Percentiles rank a stretch among this genome's conserved stretches.
Conservation (phyloP, 768 basidiomycete genomes). For the Russula lepida region DNA sequence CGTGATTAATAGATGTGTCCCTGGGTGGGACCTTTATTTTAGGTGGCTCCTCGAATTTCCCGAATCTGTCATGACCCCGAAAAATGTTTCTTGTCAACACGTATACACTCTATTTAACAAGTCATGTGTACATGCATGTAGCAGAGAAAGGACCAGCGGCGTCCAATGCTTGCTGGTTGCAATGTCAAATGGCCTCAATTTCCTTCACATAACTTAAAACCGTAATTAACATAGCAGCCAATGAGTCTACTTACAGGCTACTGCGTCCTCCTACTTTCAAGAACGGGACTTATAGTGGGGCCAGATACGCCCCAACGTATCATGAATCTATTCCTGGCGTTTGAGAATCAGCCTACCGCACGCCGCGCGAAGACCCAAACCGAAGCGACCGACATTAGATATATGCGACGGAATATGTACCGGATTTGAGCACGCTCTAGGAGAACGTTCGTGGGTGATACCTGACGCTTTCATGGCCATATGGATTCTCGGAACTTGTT, state of each 20-base stretch:
- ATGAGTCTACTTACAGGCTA: not conserved
- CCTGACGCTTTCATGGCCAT: no score
- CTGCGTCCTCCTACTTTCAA: not conserved
- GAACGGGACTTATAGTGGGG: not conserved
- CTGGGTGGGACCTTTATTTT: not conserved
- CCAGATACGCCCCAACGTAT: no score
- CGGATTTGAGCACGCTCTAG: no score
- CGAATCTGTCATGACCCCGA: not conserved
- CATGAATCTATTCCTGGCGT: no score
- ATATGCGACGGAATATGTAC: no score
- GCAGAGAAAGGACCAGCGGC: not conserved
- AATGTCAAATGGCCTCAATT: not conserved
- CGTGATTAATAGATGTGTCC: conserved; percentile 8
- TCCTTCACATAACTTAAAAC: no score
- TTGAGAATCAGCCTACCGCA: no score
- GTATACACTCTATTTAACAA: not conserved
- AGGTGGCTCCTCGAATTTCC: conserved; percentile 1
- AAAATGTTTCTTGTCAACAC: not conserved
- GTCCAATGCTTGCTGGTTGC: not conserved
- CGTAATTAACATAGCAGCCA: not conserved
- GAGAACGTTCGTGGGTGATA: no score
- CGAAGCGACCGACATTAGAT: no score
- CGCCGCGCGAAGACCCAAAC: not conserved
- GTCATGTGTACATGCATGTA: not conserved
- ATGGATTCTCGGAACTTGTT: no score